A percentile compares a stretch with the other conserved stretches of the same genome.
These are phyloP conservation scores for Leptographium radiaticola DNA, from an alignment of 2,329 filamentous ascomycete genomes.

Conservation along the genomic window DNA sequence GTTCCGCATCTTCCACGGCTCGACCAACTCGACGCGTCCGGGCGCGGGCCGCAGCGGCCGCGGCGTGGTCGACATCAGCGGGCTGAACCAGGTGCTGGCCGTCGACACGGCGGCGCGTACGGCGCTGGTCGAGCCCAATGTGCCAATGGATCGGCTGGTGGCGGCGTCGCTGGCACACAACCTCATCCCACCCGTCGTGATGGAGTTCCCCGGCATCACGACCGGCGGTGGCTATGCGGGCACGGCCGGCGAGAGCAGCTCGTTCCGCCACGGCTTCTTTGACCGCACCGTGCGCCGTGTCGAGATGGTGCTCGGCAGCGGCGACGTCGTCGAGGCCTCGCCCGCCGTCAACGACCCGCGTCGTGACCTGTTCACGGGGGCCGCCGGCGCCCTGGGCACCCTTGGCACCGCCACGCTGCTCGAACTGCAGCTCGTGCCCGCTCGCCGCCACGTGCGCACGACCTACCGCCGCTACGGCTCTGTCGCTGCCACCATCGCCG, in stretches of 20 bases:
- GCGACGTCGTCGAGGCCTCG: slow-evolving; percentile 41
- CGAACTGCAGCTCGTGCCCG: slow-evolving; percentile 49
- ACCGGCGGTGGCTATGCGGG: slow-evolving; percentile 60
- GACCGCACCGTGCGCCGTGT: slow-evolving; percentile 49
- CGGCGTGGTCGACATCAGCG: slow-evolving; percentile 45
- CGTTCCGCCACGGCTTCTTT: slow-evolving; percentile 60
- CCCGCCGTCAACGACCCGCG: slow-evolving; percentile 20
- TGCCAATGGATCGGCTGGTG: slow-evolving; percentile 60
- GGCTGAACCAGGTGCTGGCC: slow-evolving; percentile 48
- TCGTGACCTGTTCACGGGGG: slow-evolving; percentile 49
- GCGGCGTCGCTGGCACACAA: slow-evolving; percentile 51
- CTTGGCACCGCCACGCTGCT: slow-evolving; percentile 55
- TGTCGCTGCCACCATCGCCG: slow-evolving; percentile 32
- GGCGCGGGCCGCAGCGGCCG: slow-evolving; percentile 19
- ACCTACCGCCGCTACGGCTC: slow-evolving; percentile 44
- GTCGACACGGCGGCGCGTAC: slow-evolving; percentile 42
- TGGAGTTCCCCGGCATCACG: slow-evolving; percentile 68
- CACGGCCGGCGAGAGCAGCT: slow-evolving; percentile 57
- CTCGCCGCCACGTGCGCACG: slow-evolving; percentile 47
- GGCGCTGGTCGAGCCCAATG: slow-evolving; percentile 62
- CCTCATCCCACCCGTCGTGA: slow-evolving; percentile 57
- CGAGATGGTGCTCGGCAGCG: slow-evolving; percentile 58
- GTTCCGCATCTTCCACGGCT: slow-evolving; percentile 66
- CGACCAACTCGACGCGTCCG: slow-evolving; percentile 60
- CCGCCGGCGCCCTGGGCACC: slow-evolving; percentile 54